phyloP scores from a whole-genome alignment of 2,329 filamentous ascomycete species.

The Sclerotinia subarctica region DNA sequence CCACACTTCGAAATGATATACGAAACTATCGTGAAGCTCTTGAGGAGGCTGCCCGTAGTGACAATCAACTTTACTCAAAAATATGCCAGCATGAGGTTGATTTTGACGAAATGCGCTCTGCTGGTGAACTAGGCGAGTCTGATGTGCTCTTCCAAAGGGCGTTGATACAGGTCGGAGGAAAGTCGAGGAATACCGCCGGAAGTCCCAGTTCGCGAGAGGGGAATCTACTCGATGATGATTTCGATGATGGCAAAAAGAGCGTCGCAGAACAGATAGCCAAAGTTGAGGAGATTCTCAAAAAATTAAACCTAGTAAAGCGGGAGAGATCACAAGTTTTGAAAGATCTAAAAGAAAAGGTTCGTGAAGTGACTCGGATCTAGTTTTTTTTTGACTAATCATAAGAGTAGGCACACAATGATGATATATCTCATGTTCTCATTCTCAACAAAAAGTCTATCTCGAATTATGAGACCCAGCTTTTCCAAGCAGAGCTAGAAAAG shows the following conservation, averaged over 20 bases:
- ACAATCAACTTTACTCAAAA: conserved; percentile 77
- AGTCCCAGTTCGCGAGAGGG: conserved; percentile 62
- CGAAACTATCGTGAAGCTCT: conserved; percentile 84
- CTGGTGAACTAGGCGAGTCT: conserved; percentile 80
- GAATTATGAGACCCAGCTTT: conserved; percentile 87
- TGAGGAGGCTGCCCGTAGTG: conserved; percentile 83
- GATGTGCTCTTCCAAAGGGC: conserved; percentile 87
- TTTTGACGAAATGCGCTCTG: conserved; percentile 92
- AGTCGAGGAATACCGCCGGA: conserved; percentile 53
- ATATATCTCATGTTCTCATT: conserved; percentile 96
- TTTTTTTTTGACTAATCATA: conserved; percentile 22
- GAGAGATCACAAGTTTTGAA: conserved; percentile 91
- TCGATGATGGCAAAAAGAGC: conserved; percentile 73
- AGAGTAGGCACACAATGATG: conserved; percentile 81
- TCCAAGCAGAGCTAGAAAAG: conserved; percentile 96
- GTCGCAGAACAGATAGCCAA: conserved; percentile 85
- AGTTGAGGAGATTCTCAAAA: conserved; percentile 88
- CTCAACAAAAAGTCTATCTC: conserved; percentile 96
- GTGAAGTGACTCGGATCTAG: conserved; percentile 27
- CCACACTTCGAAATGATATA: conserved; percentile 82
- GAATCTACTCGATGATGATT: conserved; percentile 87
- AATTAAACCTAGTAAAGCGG: conserved; percentile 85
- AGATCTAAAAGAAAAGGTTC: conserved; percentile 94
- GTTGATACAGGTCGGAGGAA: conserved; percentile 70
- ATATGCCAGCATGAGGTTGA: conserved; percentile 82